Evolutionary conservation across 2,329 filamentous ascomycete genomes (phyloP), one percentile per base, ranked within the genome.

Genomic region (Tolypocladium ovalisporum): DNA sequence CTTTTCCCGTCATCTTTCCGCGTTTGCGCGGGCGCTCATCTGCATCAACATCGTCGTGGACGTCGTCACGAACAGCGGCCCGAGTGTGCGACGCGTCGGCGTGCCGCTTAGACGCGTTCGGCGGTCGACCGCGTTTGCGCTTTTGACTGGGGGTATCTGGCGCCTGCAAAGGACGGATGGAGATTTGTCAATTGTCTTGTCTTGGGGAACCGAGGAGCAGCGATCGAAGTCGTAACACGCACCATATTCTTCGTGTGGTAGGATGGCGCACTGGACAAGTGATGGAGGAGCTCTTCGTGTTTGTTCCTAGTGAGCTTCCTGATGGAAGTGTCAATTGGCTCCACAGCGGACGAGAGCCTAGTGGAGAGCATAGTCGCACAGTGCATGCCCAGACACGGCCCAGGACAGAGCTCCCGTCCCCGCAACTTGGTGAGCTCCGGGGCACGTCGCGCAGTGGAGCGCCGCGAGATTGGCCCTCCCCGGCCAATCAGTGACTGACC

Each of bases 91-190:
- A 58, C 57, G 51, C 61, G 52, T 68, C 63, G 57, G 62, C 60
- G 54, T 64, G 63, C 19, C 34, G 53, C 39, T 34, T 71, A 57
- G 71, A 71, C 73, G 74, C 74, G 74, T 73, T 73, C 36, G 71
- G 64, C 15, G 71, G 73, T 44, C 72, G 70, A 56, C 73, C 73
- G 66, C 75, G 75, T 64, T 76, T 77, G 61, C 75, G 75, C 62
- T 73, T 75, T 56, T 68, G 69, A 34, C 64, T 64, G 36, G 68
- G 61, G 56, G 67, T 63, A 40, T 63, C 61, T 49, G 64, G 61
- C 19, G 68, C 61, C 66, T 69, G 42, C 3, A 27, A 47, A 37
- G 57, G 52, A 17, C 35, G 4, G 52, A 36, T 9, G 22, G 19
- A 32, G 15, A 0, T 2, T 19, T 13, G 47, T 51, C 6, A 34